phyloP scores from a whole-genome alignment of 768 basidiomycete species.

The Psilocybe cubensis region DNA sequence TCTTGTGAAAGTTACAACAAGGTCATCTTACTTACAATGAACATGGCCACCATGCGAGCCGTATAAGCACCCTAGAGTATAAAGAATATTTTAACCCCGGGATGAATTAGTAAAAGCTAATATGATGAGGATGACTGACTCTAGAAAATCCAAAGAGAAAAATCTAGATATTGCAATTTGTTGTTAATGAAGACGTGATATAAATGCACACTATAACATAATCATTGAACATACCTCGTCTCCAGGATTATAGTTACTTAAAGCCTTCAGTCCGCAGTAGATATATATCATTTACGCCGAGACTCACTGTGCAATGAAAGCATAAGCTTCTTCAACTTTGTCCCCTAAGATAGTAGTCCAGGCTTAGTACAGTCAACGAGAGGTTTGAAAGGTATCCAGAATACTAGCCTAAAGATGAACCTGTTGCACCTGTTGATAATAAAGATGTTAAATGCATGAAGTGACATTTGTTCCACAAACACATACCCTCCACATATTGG shows the following conservation, averaged over 20 bases:
- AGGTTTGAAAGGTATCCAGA: neutral
- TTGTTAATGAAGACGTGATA: neutral
- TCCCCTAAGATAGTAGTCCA: slow-evolving; percentile 43
- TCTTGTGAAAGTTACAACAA: neutral
- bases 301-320: slow-evolving; percentile 78
- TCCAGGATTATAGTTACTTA: slow-evolving; percentile 70
- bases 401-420: slow-evolving; percentile 57
- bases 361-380: slow-evolving; percentile 2
- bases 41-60: slow-evolving; percentile 71
- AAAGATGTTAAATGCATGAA: slow-evolving; percentile 3
- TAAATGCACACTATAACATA: slow-evolving; percentile 4
- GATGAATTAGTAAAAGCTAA: neutral
- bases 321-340: slow-evolving; percentile 80
- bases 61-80: slow-evolving; percentile 74
- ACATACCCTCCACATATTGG: slow-evolving; percentile 60
- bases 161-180: slow-evolving; percentile 43
- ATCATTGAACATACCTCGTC: slow-evolving; percentile 61
- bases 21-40: slow-evolving; percentile 51
- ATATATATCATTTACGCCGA: neutral
- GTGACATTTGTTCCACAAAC: neutral
- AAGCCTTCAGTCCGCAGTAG: neutral
- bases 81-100: no score
- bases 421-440: slow-evolving; percentile 56
- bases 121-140: slow-evolving; percentile 35
- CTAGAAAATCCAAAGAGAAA: slow-evolving; percentile 81